Conservation (phyloP, 2,329 filamentous ascomycete species). For the Penicillium paneum region DNA sequence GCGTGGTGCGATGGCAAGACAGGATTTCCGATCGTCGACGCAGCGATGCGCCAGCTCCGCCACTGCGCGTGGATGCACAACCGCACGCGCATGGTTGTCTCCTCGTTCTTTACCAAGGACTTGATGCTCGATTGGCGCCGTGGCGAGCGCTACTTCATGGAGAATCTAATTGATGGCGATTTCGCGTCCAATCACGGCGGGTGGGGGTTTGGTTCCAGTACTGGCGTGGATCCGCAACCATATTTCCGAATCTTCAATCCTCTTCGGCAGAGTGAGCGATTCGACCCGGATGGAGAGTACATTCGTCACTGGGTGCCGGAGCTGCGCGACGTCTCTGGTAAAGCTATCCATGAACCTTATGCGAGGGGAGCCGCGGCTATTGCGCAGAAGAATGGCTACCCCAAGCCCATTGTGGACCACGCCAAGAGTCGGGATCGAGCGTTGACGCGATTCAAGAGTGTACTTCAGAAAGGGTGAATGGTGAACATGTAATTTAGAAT, state of each 20-base stretch:
- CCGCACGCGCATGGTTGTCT: slow-evolving; percentile 77
- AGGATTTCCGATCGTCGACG: slow-evolving; percentile 80
- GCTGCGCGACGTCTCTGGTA: slow-evolving; percentile 60
- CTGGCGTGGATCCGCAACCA: slow-evolving; percentile 79
- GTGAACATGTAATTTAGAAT: neutral
- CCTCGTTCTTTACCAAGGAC: slow-evolving; percentile 77
- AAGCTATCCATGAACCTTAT: slow-evolving; percentile 79
- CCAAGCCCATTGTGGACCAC: slow-evolving; percentile 71
- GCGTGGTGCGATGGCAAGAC: slow-evolving; percentile 74
- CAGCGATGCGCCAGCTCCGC: slow-evolving; percentile 75
- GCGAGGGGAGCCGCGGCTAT: slow-evolving; percentile 57
- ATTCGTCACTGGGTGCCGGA: slow-evolving; percentile 82
- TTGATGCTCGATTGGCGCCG: slow-evolving; percentile 78
- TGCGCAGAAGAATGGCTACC: slow-evolving; percentile 68
- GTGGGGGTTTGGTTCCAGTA: slow-evolving; percentile 64
- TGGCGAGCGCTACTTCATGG: slow-evolving; percentile 81
- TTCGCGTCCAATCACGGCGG: slow-evolving; percentile 75
- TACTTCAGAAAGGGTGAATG: slow-evolving; percentile 10
- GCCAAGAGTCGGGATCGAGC: slow-evolving; percentile 65
- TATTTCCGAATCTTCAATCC: slow-evolving; percentile 93
- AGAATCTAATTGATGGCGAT: slow-evolving; percentile 73
- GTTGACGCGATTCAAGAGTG: slow-evolving; percentile 67
- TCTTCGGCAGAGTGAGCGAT: slow-evolving; percentile 78
- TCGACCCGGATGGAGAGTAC: slow-evolving; percentile 73
- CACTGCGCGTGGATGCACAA: slow-evolving; percentile 78